Evolutionary conservation across 257 asterid genomes (phyloP), one percentile per base, ranked within the genome.

Genomic region (Dorcoceras hygrometricum): DNA sequence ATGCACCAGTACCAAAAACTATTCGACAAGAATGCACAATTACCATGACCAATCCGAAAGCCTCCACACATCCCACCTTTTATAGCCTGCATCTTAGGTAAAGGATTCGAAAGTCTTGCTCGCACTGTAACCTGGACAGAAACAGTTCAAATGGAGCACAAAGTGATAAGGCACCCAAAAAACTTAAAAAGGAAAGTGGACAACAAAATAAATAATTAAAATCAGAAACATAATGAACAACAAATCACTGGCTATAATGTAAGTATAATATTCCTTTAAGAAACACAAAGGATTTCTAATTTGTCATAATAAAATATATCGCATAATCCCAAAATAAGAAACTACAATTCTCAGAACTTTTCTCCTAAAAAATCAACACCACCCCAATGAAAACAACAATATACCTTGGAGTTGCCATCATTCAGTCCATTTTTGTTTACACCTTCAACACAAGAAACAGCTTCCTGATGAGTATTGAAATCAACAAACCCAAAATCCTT

Each of bases 401-500:
- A 69, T 76, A 82, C 91, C 91, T 80, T 85, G 39, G 74, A 72
- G 75, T 69, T 75, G 51, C 86, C 86, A 75, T 85, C 88, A 73
- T 62, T 71, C 67, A 82, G 60, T 65, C 81, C 88, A 36, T 68
- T 74, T 71, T 74, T 73, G 75, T 82, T 85, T 65, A 85, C 59
- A 50, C 80, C 81, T 65, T 80, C 83, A 68, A 76, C 75, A 50
- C 91, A 82, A 29, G 88, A 77, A 70, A 82, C 84, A 62, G 88
- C 88, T 65, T 86, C 86, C 62, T 80, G 88, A 71, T 85, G 91
- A 26, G 86, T 64, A 28, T 36, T 68, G 66, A 82, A 85, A 74
- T 82, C 86, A 70, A 85, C 82, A 77, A 85, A 85, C 43, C 91
- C 91, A 66, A 80, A 85, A 75, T 85, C 91, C 80, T 82, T 85